A percentile compares a stretch with the other conserved stretches of the same genome.
These are phyloP conservation scores for Cladorrhinum samala DNA, from an alignment of 495 filamentous ascomycete genomes.

Conservation along the genomic window DNA sequence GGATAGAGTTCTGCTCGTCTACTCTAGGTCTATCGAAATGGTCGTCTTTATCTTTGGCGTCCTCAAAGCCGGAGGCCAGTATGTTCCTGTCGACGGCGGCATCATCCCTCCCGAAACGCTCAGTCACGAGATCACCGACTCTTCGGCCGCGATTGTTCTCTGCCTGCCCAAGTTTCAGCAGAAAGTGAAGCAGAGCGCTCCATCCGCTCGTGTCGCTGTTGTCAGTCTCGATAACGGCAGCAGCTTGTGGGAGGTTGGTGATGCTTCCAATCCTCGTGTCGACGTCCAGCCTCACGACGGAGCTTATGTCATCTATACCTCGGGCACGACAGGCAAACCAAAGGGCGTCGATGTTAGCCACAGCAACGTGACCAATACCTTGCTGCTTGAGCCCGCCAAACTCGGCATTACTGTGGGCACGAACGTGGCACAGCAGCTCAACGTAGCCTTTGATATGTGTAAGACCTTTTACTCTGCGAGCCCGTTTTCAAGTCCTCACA, in stretches of 20 bases:
- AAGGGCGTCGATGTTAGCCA: slow-evolving; percentile 38
- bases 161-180: slow-evolving; percentile 14
- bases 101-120: slow-evolving; percentile 29
- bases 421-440: slow-evolving; percentile 33
- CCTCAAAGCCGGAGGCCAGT: slow-evolving; percentile 45
- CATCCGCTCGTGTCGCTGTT: neutral
- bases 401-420: slow-evolving; percentile 31
- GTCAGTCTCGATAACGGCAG: neutral
- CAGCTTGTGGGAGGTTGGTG: neutral
- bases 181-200: slow-evolving; percentile 13
- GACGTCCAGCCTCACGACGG: slow-evolving; percentile 23
- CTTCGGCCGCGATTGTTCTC: slow-evolving; percentile 11
- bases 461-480: slow-evolving; percentile 7
- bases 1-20: slow-evolving; percentile 25
- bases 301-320: slow-evolving; percentile 40
- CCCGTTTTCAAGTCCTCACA: neutral
- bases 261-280: slow-evolving; percentile 8
- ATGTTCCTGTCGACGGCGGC: slow-evolving; percentile 43
- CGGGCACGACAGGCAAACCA: slow-evolving; percentile 36
- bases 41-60: slow-evolving; percentile 43
- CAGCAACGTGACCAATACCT: slow-evolving; percentile 26
- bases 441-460: slow-evolving; percentile 39
- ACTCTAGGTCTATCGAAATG: slow-evolving; percentile 30
- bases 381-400: slow-evolving; percentile 26
- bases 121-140: slow-evolving; percentile 25